These are phyloP conservation scores for Rhodotorula sp. DNA, from an alignment of 1,284 basidiomycete genomes.

Conservation along the genomic window DNA sequence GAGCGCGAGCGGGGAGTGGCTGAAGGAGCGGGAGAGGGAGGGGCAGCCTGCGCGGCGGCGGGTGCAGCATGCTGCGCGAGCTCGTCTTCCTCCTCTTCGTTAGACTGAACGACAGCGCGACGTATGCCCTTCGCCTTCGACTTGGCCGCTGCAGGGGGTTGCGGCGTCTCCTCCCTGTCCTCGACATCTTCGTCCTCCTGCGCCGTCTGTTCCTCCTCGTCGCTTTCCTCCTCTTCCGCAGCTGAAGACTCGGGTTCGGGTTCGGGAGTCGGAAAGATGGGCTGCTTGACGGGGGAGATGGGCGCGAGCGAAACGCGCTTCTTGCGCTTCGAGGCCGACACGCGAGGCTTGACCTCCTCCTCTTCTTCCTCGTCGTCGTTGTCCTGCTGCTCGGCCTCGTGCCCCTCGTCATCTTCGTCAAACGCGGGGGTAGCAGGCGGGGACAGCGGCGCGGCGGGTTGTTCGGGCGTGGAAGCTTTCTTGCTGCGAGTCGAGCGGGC, in stretches of 20 bases:
- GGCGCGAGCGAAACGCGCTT: slow-evolving; percentile 21
- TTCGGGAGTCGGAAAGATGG: background rate
- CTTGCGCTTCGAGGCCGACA: slow-evolving; percentile 20
- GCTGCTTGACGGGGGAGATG: background rate
- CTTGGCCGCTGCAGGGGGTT: background rate
- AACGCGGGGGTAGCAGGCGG: slow-evolving; percentile 1
- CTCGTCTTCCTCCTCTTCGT: slow-evolving; percentile 10
- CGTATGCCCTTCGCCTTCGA: slow-evolving; percentile 10
- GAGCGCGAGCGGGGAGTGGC: background rate
- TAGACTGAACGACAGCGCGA: background rate
- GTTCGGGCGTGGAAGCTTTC: slow-evolving; percentile 13
- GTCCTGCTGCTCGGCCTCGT: slow-evolving; percentile 1
- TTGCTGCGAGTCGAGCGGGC: background rate
- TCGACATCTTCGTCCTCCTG: slow-evolving; percentile 5
- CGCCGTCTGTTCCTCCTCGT: background rate
- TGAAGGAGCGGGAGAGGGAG: slow-evolving; percentile 1
- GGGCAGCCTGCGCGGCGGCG: background rate
- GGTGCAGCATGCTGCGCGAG: background rate
- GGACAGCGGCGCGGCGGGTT: background rate
- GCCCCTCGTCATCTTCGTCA: background rate
- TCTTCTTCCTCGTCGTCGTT: slow-evolving; percentile 13
- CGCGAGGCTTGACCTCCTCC: slow-evolving; percentile 20
- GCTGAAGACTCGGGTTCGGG: slow-evolving; percentile 10
- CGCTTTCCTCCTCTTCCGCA: background rate
- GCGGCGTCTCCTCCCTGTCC: slow-evolving; percentile 6